phyloP scores from a whole-genome alignment of 225 moss, liverwort and hornwort species.

The Polytrichum commune region DNA sequence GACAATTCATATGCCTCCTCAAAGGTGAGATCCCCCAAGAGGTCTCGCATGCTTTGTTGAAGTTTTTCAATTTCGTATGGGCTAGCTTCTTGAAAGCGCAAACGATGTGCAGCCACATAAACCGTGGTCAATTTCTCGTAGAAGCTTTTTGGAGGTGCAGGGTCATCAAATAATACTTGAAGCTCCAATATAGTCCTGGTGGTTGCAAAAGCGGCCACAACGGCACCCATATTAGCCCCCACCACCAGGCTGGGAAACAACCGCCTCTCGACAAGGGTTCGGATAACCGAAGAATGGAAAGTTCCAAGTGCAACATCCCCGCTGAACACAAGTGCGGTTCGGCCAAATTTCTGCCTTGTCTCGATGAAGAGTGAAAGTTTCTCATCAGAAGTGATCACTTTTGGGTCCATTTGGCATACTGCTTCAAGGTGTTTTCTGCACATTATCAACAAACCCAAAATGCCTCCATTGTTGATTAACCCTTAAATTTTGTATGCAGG shows the following conservation, averaged over 20 bases:
- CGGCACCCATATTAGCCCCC: constrained; percentile 53
- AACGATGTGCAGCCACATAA: constrained; percentile 42
- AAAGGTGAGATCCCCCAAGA: constrained; percentile 63
- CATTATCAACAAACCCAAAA: neutral
- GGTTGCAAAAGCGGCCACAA: constrained; percentile 60
- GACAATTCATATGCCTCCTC: constrained; percentile 66
- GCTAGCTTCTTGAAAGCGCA: constrained; percentile 42
- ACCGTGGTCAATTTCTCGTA: constrained; percentile 46
- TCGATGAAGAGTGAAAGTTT: constrained; percentile 51
- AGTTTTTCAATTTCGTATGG: constrained; percentile 54
- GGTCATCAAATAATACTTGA: constrained; percentile 44
- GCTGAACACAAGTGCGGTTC: constrained; percentile 57
- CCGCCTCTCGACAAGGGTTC: constrained; percentile 57
- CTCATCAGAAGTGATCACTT: constrained; percentile 44
- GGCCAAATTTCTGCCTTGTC: constrained; percentile 51
- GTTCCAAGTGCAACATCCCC: constrained; percentile 57
- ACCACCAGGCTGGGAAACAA: constrained; percentile 54
- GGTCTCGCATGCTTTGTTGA: constrained; percentile 54
- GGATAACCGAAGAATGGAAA: constrained; percentile 60
- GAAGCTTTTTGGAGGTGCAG: constrained; percentile 46
- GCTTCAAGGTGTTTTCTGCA: constrained; percentile 49
- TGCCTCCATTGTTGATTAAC: too few species aligned
- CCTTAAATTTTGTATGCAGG: too few species aligned
- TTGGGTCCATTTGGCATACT: constrained; percentile 46
- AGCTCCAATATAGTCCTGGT: constrained; percentile 53